phyloP scores from a whole-genome alignment of 176 grass and related monocot species.

The Avena insularis region DNA sequence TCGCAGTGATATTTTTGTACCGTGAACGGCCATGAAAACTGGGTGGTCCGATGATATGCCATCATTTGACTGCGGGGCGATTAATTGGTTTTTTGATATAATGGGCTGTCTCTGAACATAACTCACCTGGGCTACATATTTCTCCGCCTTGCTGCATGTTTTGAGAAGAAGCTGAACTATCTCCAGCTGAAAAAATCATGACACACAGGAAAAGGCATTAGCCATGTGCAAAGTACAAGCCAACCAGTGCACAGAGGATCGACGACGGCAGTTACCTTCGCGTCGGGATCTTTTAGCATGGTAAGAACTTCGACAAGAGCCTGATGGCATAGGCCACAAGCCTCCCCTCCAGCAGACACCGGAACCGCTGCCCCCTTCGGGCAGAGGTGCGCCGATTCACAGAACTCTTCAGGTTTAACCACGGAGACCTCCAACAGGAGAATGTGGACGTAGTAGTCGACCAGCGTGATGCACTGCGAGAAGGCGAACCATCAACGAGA shows the following conservation, averaged over 20 bases:
- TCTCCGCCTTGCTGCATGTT: conserved; percentile 55
- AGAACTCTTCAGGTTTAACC: conserved; percentile 63
- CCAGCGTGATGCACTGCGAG: conserved; percentile 75
- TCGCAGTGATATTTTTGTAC: not conserved
- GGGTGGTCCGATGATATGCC: not conserved
- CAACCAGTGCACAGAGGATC: not conserved
- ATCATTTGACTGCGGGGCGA: not conserved
- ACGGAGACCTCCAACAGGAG: conserved; percentile 67
- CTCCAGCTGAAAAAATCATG: conserved; percentile 47
- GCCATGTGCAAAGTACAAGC: not conserved
- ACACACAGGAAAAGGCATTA: not conserved
- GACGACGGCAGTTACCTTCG: conserved; percentile 30
- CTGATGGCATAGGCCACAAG: conserved; percentile 59
- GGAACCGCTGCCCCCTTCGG: conserved; percentile 32
- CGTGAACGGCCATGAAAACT: not conserved
- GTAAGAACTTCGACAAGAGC: conserved; percentile 54
- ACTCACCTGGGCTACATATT: conserved; percentile 52
- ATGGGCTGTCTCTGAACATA: not conserved
- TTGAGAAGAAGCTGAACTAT: conserved; percentile 52
- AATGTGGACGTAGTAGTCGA: conserved; percentile 70
- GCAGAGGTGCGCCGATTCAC: conserved; percentile 69
- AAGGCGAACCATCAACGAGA: not conserved
- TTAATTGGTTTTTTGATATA: not conserved
- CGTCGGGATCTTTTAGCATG: conserved; percentile 62
- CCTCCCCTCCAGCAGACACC: conserved; percentile 32